Conservation (phyloP, 2,329 filamentous ascomycete species). For the Fusarium verrucosum region DNA sequence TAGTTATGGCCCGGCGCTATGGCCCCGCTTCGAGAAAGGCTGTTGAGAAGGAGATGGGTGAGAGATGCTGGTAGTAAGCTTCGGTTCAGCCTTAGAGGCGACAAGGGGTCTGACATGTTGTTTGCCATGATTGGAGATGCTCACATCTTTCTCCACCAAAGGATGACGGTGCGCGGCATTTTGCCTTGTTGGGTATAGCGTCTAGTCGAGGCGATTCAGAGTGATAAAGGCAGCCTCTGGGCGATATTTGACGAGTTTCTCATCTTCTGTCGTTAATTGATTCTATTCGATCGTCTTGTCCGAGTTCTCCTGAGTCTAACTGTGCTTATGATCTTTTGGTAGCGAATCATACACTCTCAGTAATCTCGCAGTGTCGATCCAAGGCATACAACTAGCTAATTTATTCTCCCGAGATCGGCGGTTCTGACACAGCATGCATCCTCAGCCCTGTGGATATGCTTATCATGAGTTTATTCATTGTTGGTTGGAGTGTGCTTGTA, state of each 20-base stretch:
- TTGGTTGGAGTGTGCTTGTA: too few species aligned
- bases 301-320: background rate
- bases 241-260: background rate
- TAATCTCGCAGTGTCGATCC: background rate
- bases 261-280: background rate
- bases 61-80: conserved; percentile 7
- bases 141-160: background rate
- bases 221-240: background rate
- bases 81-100: conserved; percentile 8
- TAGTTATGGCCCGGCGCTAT: conserved; percentile 8
- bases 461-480: background rate
- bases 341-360: background rate
- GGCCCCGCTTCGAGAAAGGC: conserved; percentile 18
- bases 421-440: background rate
- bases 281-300: background rate
- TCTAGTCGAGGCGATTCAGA: background rate
- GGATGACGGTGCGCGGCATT: conserved; percentile 24
- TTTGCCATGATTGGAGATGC: conserved; percentile 15
- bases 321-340: background rate
- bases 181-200: conserved; percentile 24
- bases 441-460: conserved; percentile 24
- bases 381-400: background rate
- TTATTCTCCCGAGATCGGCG: conserved; percentile 13
- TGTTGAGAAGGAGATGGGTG: background rate
- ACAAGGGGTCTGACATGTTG: background rate